phyloP scores from a whole-genome alignment of 768 basidiomycete species.

The Candolleomyces efflorescens region DNA sequence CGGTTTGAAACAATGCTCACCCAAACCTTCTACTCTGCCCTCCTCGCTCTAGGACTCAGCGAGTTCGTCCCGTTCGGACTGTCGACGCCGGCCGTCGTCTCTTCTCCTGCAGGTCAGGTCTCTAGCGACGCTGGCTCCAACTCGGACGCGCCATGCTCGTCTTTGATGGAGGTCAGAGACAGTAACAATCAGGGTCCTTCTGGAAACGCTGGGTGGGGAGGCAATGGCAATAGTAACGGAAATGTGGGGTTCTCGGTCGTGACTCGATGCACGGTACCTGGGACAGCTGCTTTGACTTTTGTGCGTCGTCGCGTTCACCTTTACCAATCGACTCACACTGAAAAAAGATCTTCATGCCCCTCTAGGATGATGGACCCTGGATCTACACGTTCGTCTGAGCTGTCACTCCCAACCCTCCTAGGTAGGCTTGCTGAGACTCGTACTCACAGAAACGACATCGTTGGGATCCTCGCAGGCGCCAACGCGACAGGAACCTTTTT shows the following conservation, averaged over 20 bases:
- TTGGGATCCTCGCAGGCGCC: slow-evolving; percentile 28
- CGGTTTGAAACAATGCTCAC: not conserved
- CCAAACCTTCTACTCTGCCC: not conserved
- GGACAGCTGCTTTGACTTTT: slow-evolving; percentile 41
- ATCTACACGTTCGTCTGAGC: slow-evolving; percentile 27
- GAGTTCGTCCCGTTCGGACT: not conserved
- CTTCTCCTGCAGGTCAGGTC: too few species aligned
- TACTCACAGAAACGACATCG: slow-evolving; percentile 27
- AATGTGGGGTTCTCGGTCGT: slow-evolving; percentile 19
- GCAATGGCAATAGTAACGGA: too few species aligned
- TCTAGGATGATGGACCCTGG: slow-evolving; percentile 42
- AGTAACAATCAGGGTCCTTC: too few species aligned
- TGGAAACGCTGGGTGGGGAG: too few species aligned
- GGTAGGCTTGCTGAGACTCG: not conserved
- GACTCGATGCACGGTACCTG: slow-evolving; percentile 31
- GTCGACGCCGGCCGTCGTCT: not conserved
- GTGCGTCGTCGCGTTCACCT: slow-evolving; percentile 20
- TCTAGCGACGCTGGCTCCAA: too few species aligned
- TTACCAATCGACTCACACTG: not conserved
- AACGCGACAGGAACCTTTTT: slow-evolving; percentile 41
- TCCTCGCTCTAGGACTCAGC: not conserved
- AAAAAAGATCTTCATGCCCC: not conserved
- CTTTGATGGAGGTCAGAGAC: too few species aligned
- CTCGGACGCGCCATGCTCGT: too few species aligned
- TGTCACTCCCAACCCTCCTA: not conserved